phyloP scores from a whole-genome alignment of 2,329 filamentous ascomycete species.

The Alternaria ethzedia region DNA sequence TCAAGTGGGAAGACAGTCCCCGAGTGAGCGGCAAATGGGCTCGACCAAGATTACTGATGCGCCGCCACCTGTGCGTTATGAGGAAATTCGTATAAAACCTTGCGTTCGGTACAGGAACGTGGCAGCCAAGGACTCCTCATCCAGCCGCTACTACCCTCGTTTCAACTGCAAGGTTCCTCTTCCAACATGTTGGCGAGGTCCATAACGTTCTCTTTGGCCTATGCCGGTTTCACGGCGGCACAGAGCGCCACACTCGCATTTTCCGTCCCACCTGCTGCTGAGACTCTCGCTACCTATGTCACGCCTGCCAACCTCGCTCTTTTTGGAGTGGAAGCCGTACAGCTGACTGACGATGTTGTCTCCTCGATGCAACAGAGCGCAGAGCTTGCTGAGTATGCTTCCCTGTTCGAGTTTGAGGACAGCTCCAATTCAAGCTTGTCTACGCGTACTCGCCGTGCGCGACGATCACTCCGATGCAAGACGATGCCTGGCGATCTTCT shows the following conservation, averaged over 20 bases:
- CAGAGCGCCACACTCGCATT: constrained; percentile 25
- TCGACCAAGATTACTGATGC: constrained; percentile 1
- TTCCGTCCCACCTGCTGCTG: constrained; percentile 32
- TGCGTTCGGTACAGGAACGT: constrained; percentile 8
- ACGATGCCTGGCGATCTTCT: constrained; percentile 36
- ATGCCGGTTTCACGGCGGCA: constrained; percentile 20
- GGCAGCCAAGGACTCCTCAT: background rate
- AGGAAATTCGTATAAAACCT: constrained; percentile 7
- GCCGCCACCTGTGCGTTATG: constrained; percentile 7
- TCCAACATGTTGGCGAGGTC: constrained; percentile 25
- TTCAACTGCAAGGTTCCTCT: background rate
- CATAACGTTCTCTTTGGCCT: constrained; percentile 19
- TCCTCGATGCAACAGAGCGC: constrained; percentile 23
- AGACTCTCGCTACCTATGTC: constrained; percentile 24
- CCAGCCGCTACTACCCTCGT: background rate
- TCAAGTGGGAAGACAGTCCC: background rate
- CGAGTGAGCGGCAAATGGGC: constrained; percentile 2
- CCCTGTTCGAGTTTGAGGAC: constrained; percentile 47
- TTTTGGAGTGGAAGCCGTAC: constrained; percentile 28
- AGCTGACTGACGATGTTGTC: constrained; percentile 35
- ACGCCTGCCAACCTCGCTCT: constrained; percentile 30
- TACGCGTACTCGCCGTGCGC: constrained; percentile 13
- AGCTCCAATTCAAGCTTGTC: constrained; percentile 15
- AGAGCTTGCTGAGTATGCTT: constrained; percentile 26
- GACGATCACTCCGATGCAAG: constrained; percentile 29